A percentile compares a stretch with the other conserved stretches of the same genome.
These are phyloP conservation scores for Starmera dryadoides DNA, from an alignment of 805 yeast species.

Conservation along the genomic window DNA sequence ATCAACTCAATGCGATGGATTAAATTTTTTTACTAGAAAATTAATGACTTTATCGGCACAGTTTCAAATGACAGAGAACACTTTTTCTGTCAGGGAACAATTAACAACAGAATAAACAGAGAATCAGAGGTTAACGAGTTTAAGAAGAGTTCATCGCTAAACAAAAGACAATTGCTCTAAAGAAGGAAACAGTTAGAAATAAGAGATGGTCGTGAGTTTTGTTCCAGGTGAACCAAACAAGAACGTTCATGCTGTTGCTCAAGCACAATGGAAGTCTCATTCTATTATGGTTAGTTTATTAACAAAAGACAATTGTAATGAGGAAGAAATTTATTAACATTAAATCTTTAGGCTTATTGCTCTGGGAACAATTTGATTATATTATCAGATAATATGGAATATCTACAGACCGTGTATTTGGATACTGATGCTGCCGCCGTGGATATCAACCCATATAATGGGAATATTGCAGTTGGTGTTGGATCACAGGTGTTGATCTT, in stretches of 20 bases:
- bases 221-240: constrained; percentile 83
- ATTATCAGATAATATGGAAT: constrained; percentile 39
- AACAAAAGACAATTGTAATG: background rate
- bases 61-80: too few relatives aligned
- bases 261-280: constrained; percentile 58
- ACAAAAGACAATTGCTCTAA: too few relatives aligned
- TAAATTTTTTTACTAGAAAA: too few relatives aligned
- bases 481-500: constrained; percentile 38
- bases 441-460: constrained; percentile 54
- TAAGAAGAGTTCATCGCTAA: too few relatives aligned
- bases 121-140: too few relatives aligned
- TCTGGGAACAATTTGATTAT: constrained; percentile 85
- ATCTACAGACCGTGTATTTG: constrained; percentile 73
- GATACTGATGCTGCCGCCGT: constrained; percentile 60
- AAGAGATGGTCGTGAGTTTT: constrained; percentile 54
- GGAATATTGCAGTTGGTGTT: constrained; percentile 51
- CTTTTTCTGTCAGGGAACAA: too few relatives aligned
- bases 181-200: background rate
- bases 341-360: constrained; percentile 62
- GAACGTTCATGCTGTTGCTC: constrained; percentile 45
- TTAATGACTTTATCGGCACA: too few relatives aligned
- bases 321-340: background rate
- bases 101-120: too few relatives aligned
- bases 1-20: too few relatives aligned
- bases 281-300: constrained; percentile 36